These are phyloP conservation scores for Singerocomus inundabilis DNA, from an alignment of 1,284 basidiomycete species.

Conservation along the genomic window DNA sequence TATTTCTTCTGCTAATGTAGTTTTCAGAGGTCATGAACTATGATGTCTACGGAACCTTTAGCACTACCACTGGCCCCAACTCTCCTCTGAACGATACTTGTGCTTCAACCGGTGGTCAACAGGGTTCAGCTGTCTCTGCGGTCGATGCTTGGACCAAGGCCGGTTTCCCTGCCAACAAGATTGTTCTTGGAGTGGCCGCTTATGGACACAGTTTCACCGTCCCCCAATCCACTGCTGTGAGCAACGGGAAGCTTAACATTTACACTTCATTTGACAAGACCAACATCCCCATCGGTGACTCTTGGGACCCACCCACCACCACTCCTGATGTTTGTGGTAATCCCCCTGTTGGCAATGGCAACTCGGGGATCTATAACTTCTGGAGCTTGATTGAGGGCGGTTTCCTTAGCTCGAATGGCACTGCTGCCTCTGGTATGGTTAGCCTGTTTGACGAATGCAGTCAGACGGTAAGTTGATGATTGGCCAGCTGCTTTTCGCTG, in stretches of 20 bases:
- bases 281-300: conserved; percentile 50
- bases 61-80: conserved; percentile 66
- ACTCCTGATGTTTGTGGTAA: conserved; percentile 56
- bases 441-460: conserved; percentile 62
- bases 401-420: conserved; percentile 53
- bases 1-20: conserved; percentile 21
- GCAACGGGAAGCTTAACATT: conserved; percentile 35
- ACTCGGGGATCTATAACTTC: conserved; percentile 51
- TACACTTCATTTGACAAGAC: conserved; percentile 52
- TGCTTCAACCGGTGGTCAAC: conserved; percentile 54
- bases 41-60: conserved; percentile 69
- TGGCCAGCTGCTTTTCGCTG: not conserved
- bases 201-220: conserved; percentile 66
- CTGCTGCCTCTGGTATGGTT: conserved; percentile 45
- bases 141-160: conserved; percentile 74
- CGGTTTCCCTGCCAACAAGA: conserved; percentile 75
- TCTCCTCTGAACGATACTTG: conserved; percentile 81
- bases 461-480: conserved; percentile 56
- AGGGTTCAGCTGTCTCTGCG: conserved; percentile 75
- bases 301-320: conserved; percentile 47
- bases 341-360: conserved; percentile 34
- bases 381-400: conserved; percentile 56
- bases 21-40: conserved; percentile 76
- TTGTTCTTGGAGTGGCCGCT: conserved; percentile 79
- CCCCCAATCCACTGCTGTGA: conserved; percentile 39